phyloP scores from a whole-genome alignment of 805 yeast genomes.

The Ogataea degrootiae region DNA sequence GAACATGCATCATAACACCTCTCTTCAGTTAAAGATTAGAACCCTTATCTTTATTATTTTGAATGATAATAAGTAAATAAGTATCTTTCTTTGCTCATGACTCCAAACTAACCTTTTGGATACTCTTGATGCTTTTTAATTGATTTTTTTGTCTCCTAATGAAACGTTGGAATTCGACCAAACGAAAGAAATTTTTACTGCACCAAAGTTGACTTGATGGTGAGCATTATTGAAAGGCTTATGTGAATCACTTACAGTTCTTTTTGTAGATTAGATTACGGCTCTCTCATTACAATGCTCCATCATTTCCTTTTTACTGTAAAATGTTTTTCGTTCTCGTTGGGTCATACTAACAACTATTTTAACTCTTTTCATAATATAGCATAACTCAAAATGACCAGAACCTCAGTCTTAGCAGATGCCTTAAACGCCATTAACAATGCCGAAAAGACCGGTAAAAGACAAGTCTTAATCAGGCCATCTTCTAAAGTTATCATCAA shows the following conservation, averaged over 20 bases:
- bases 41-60: neutral
- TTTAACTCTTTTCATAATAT: slow-evolving; percentile 10
- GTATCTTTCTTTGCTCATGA: slow-evolving; percentile 35
- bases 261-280: neutral
- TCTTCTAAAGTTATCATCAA: slow-evolving; percentile 97
- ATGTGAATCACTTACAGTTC: neutral
- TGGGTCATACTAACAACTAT: slow-evolving; percentile 25
- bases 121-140: slow-evolving; percentile 42
- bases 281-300: slow-evolving; percentile 6
- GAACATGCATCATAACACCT: slow-evolving; percentile 14
- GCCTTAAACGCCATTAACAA: slow-evolving; percentile 98
- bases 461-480: slow-evolving; percentile 98
- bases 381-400: slow-evolving; percentile 64
- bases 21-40: slow-evolving; percentile 8
- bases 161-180: neutral
- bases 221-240: slow-evolving; percentile 22
- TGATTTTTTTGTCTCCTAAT: slow-evolving; percentile 25
- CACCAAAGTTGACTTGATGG: slow-evolving; percentile 18
- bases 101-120: slow-evolving; percentile 32
- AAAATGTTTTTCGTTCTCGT: neutral
- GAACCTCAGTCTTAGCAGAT: slow-evolving; percentile 98
- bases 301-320: slow-evolving; percentile 21
- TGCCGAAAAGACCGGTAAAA: slow-evolving; percentile 99
- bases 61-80: neutral
- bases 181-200: neutral